phyloP scores from a whole-genome alignment of 805 yeast species.

The Yarrowia alimentaria region DNA sequence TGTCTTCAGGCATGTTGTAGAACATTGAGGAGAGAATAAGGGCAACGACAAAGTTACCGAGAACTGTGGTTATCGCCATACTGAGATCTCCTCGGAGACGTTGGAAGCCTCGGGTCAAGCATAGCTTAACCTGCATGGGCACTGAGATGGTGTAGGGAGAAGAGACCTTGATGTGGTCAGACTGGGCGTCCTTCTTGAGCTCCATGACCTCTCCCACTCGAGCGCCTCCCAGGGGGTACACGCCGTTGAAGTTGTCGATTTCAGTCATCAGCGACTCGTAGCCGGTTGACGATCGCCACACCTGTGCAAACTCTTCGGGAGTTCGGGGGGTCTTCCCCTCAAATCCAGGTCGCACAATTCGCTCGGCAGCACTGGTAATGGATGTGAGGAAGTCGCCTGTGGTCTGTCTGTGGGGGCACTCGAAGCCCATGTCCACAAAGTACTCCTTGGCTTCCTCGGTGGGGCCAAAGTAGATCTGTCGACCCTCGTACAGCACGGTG shows the following conservation, averaged over 20 bases:
- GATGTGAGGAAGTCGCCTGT: constrained; percentile 60
- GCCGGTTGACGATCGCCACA: constrained; percentile 48
- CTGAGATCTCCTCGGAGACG: constrained; percentile 53
- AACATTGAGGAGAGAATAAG: constrained; percentile 58
- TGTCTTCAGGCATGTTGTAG: constrained; percentile 49
- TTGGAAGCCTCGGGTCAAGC: constrained; percentile 52
- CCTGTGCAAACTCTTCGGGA: constrained; percentile 46
- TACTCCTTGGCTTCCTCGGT: constrained; percentile 49
- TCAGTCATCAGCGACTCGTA: constrained; percentile 43
- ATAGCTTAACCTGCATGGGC: constrained; percentile 48
- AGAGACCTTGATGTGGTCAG: constrained; percentile 37
- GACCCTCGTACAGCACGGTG: constrained; percentile 57
- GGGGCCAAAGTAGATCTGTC: constrained; percentile 60
- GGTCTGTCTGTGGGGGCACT: constrained; percentile 56
- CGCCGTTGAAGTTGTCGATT: constrained; percentile 43
- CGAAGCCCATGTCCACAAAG: constrained; percentile 55
- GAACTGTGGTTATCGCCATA: constrained; percentile 45
- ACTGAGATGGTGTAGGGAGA: constrained; percentile 47
- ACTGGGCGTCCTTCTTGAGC: constrained; percentile 38
- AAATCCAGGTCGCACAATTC: constrained; percentile 46
- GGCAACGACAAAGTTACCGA: constrained; percentile 52
- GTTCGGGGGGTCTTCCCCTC: constrained; percentile 54
- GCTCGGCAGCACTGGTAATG: constrained; percentile 53
- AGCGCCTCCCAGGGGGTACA: constrained; percentile 35
- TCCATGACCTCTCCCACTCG: constrained; percentile 34